Evolutionary conservation across 257 asterid species (phyloP).

Genomic region (Craterostigma plantagineum): DNA sequence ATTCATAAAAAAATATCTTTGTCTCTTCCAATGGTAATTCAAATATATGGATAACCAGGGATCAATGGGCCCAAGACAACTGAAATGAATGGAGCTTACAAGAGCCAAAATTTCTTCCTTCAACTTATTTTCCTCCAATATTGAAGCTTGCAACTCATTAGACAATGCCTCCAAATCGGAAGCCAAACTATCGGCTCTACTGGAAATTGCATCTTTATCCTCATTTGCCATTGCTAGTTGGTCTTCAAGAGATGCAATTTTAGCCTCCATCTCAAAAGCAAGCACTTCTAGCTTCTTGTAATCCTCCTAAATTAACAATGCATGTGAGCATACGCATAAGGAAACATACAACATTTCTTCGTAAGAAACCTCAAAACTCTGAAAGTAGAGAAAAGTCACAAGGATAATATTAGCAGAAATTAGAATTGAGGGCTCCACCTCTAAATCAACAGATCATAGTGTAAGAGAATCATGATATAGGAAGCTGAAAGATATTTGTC

Average conservation of each 20-base stretch:
- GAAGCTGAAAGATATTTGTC: no score
- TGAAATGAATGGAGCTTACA: conserved; percentile 27
- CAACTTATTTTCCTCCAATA: conserved; percentile 30
- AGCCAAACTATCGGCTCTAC: conserved; percentile 55
- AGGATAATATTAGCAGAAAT: no score
- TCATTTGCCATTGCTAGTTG: conserved; percentile 28
- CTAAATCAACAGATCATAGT: no score
- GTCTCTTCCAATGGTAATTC: not conserved
- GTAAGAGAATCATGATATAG: no score
- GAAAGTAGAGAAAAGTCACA: no score
- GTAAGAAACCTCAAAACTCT: not conserved
- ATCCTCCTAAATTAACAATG: conserved; percentile 37
- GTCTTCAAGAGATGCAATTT: conserved; percentile 67
- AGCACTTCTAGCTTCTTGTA: conserved; percentile 76
- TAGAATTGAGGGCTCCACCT: no score
- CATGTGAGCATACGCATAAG: not conserved
- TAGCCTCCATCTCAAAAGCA: conserved; percentile 81
- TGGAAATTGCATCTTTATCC: conserved; percentile 41
- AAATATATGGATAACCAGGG: no score
- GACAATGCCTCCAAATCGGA: conserved; percentile 37
- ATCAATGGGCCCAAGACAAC: not conserved
- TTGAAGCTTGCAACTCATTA: conserved; percentile 33
- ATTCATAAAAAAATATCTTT: conserved; percentile 6
- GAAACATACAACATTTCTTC: not conserved
- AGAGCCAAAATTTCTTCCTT: conserved; percentile 57